phyloP scores from a whole-genome alignment of 1,284 basidiomycete genomes.

The Pseudozyma tsukubaensis region DNA sequence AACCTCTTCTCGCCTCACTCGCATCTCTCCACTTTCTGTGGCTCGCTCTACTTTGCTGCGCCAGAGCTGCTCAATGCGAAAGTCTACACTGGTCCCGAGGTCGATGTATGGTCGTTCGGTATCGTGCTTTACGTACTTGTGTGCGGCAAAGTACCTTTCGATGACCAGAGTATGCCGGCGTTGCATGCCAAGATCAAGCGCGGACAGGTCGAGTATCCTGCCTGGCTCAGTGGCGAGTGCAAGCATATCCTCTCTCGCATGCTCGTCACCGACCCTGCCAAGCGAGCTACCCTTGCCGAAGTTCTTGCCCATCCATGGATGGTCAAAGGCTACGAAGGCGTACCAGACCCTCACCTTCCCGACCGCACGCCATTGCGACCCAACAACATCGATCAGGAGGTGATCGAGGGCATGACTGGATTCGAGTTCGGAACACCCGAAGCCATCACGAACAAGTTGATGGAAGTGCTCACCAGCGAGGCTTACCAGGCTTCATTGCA shows the following conservation, averaged over 20 bases:
- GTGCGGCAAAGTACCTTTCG: constrained; percentile 98
- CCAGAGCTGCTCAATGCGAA: constrained; percentile 96
- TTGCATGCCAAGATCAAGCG: constrained; percentile 99
- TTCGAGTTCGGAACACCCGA: constrained; percentile 94
- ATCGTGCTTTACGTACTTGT: constrained; percentile 97
- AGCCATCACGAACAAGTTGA: constrained; percentile 82
- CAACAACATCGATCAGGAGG: constrained; percentile 85
- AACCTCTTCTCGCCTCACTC: constrained; percentile 89
- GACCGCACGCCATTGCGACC: constrained; percentile 86
- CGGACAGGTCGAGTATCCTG: constrained; percentile 94
- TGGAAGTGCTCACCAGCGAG: constrained; percentile 82
- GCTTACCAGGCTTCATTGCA: constrained; percentile 79
- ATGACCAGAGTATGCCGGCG: constrained; percentile 99
- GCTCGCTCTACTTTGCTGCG: constrained; percentile 96
- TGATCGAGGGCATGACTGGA: constrained; percentile 91
- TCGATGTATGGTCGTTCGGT: constrained; percentile 98
- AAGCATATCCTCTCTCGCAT: constrained; percentile 92
- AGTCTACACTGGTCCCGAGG: constrained; percentile 95
- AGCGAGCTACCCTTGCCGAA: constrained; percentile 84
- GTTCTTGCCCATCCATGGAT: constrained; percentile 96
- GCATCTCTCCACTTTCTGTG: constrained; percentile 94
- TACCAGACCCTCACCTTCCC: constrained; percentile 86
- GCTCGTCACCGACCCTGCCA: constrained; percentile 92
- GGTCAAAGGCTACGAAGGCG: constrained; percentile 83
- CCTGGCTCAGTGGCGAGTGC: constrained; percentile 96